Evolutionary conservation across 1,139 yeast species (phyloP).

Genomic region (Zygotorulaspora mrakii): DNA sequence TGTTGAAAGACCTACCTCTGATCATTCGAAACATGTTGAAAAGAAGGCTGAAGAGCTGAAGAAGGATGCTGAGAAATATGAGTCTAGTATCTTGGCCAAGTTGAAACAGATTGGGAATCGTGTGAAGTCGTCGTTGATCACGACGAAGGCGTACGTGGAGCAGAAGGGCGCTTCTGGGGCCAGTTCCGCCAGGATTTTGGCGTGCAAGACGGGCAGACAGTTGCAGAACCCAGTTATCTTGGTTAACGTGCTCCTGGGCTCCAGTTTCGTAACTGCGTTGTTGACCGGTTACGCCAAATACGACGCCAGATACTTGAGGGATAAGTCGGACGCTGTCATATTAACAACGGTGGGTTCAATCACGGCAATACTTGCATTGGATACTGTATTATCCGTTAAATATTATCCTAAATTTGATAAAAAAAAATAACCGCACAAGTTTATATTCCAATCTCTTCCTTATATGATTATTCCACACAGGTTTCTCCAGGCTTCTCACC

Average conservation of each 20-base stretch:
- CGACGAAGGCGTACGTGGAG: conserved; percentile 7
- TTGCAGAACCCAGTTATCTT: conserved; percentile 62
- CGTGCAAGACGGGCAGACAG: conserved; percentile 34
- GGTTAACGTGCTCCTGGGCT: conserved; percentile 49
- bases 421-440: conserved; percentile 24
- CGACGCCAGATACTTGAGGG: conserved; percentile 38
- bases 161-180: conserved; percentile 9
- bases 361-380: conserved; percentile 53
- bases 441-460: background rate
- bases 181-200: conserved; percentile 16
- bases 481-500: no score
- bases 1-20: conserved; percentile 15
- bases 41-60: conserved; percentile 14
- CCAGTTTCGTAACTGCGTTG: conserved; percentile 49
- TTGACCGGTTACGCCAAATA: conserved; percentile 53
- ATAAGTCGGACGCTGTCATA: conserved; percentile 48
- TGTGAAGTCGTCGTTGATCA: conserved; percentile 6
- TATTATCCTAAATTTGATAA: conserved; percentile 51
- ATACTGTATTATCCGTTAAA: conserved; percentile 50
- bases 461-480: background rate
- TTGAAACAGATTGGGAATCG: conserved; percentile 3
- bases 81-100: conserved; percentile 5
- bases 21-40: conserved; percentile 13
- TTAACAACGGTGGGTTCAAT: conserved; percentile 52
- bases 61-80: conserved; percentile 12